These are phyloP conservation scores for Globisporangium irregulare DNA, from an alignment of 352 stramenopile genomes.

Conservation along the genomic window DNA sequence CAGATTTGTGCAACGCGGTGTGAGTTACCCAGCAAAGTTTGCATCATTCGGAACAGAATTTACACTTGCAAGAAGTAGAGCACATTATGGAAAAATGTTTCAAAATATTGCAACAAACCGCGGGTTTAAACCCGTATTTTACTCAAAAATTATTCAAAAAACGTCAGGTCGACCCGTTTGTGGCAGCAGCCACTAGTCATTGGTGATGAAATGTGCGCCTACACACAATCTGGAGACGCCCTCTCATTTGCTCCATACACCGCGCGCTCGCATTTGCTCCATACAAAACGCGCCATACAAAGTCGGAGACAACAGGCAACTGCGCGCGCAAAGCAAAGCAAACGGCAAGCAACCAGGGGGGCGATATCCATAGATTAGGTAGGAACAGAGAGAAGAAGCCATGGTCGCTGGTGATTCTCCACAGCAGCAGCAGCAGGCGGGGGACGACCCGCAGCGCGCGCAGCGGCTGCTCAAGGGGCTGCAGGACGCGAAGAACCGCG, in stretches of 20 bases:
- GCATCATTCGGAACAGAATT: too few species aligned
- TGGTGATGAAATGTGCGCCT: too few species aligned
- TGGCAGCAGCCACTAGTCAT: too few species aligned
- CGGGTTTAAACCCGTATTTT: too few species aligned
- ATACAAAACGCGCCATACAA: not conserved
- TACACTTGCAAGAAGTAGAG: too few species aligned
- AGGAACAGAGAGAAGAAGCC: not conserved
- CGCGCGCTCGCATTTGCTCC: not conserved
- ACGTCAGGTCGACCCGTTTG: too few species aligned
- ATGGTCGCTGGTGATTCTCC: not conserved
- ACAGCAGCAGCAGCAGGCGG: not conserved
- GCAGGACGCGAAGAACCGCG: constrained; percentile 61
- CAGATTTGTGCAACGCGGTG: too few species aligned
- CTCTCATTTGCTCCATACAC: constrained; percentile 1
- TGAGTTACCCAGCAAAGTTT: too few species aligned
- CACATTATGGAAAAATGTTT: too few species aligned
- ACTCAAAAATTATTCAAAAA: too few species aligned
- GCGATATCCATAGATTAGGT: not conserved
- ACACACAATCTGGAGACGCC: too few species aligned
- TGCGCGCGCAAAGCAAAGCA: not conserved
- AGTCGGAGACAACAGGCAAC: not conserved
- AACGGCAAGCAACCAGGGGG: not conserved
- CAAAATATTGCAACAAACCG: too few species aligned
- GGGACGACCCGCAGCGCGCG: constrained; percentile 28
- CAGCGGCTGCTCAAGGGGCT: constrained; percentile 66